Conservation (phyloP, 139 green algal species). For the Chlamydomonas incerta region DNA sequence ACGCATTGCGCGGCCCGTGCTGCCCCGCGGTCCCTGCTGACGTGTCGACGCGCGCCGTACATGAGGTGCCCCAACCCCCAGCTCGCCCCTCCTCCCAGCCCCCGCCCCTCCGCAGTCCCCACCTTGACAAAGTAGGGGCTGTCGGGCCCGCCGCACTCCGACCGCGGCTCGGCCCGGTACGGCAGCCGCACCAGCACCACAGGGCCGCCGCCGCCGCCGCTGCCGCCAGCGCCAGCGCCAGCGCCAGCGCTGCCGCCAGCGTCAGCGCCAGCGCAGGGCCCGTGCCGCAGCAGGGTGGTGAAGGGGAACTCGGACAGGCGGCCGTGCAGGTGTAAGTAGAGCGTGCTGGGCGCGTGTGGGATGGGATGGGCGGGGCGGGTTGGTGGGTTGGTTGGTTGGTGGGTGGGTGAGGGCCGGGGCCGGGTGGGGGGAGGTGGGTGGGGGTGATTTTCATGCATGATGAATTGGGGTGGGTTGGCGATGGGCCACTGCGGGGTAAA, state of each 20-base stretch:
- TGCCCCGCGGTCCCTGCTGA: too few relatives aligned
- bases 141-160: constrained; percentile 30
- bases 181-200: constrained; percentile 33
- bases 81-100: too few relatives aligned
- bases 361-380: neutral
- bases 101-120: neutral
- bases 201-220: neutral
- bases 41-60: too few relatives aligned
- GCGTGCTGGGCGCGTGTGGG: neutral
- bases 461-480: too few relatives aligned
- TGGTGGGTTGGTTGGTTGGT: neutral
- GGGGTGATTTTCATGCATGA: too few relatives aligned
- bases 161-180: constrained; percentile 7
- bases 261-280: neutral
- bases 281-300: constrained; percentile 36
- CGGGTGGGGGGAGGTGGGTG: too few relatives aligned
- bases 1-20: too few relatives aligned
- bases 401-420: neutral
- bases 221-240: neutral
- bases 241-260: neutral
- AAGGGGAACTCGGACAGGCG: constrained; percentile 29
- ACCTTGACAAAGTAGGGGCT: constrained; percentile 44
- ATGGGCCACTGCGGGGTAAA: too few relatives aligned
- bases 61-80: too few relatives aligned
- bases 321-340: constrained; percentile 40